Conservation (phyloP, 805 yeast genomes). For the Kluyveromyces nonfermentans region DNA sequence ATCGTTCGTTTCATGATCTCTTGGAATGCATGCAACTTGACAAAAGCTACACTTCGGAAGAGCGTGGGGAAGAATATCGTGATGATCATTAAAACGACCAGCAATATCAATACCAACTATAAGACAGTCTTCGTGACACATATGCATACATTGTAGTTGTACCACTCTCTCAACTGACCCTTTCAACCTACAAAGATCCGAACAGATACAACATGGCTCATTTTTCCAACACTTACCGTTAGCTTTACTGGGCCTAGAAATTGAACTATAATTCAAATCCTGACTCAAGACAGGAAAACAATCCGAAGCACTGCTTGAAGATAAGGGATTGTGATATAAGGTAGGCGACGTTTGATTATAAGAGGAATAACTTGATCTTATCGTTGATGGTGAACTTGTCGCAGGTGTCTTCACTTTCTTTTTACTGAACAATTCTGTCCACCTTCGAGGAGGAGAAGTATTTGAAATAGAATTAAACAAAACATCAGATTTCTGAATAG, state of each 20-base stretch:
- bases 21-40: constrained; percentile 18
- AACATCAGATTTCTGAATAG: background rate
- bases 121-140: constrained; percentile 51
- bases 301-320: background rate
- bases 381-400: background rate
- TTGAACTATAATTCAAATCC: background rate
- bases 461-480: background rate
- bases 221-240: constrained; percentile 14
- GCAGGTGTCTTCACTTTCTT: constrained; percentile 1
- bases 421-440: constrained; percentile 2
- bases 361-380: background rate
- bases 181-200: constrained; percentile 39
- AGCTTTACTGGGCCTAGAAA: background rate
- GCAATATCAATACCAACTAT: constrained; percentile 29
- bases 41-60: constrained; percentile 19
- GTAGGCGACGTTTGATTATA: background rate
- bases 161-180: constrained; percentile 38
- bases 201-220: constrained; percentile 36
- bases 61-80: constrained; percentile 21
- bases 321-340: background rate
- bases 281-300: background rate
- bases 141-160: constrained; percentile 45
- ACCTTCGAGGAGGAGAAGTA: constrained; percentile 2
- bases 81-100: constrained; percentile 8
- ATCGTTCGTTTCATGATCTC: constrained; percentile 20